phyloP scores from a whole-genome alignment of 1,139 yeast species.

The Hemisphaericaspora xylanilytica region DNA sequence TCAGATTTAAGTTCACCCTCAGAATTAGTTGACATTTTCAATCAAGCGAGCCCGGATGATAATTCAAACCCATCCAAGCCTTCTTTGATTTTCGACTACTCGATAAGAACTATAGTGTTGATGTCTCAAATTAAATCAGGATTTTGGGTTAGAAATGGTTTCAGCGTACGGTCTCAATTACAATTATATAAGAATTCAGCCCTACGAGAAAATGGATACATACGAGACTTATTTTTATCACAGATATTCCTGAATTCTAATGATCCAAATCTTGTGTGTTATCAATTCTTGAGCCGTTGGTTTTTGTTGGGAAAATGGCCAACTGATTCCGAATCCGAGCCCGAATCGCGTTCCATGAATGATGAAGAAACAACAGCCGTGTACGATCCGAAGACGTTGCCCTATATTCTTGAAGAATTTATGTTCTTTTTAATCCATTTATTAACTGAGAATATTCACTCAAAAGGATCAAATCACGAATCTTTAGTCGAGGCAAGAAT shows the following conservation, averaged over 20 bases:
- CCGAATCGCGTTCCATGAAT: background rate
- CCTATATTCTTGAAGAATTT: constrained; percentile 76
- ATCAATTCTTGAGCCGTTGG: constrained; percentile 71
- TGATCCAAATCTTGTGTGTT: constrained; percentile 56
- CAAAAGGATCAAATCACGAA: constrained; percentile 50
- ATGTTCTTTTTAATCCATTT: constrained; percentile 66
- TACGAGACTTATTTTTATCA: constrained; percentile 69
- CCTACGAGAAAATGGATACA: constrained; percentile 76
- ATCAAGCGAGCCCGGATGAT: constrained; percentile 8
- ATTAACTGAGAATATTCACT: constrained; percentile 64
- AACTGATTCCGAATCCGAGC: constrained; percentile 5
- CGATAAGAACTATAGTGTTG: constrained; percentile 66
- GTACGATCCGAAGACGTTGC: constrained; percentile 48
- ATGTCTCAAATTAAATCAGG: constrained; percentile 58
- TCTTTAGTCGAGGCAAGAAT: constrained; percentile 55
- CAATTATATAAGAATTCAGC: constrained; percentile 80
- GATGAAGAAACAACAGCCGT: constrained; percentile 2
- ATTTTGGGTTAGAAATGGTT: constrained; percentile 59
- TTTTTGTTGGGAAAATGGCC: constrained; percentile 55
- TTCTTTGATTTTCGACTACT: constrained; percentile 60
- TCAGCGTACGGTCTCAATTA: constrained; percentile 73
- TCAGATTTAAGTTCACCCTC: constrained; percentile 30
- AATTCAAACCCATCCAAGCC: constrained; percentile 11
- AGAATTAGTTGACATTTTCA: constrained; percentile 19
- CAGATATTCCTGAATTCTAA: constrained; percentile 65